Base-by-base conservation (phyloP, 176 grass and related monocot genomes). In the Bromus sterilis region DNA sequence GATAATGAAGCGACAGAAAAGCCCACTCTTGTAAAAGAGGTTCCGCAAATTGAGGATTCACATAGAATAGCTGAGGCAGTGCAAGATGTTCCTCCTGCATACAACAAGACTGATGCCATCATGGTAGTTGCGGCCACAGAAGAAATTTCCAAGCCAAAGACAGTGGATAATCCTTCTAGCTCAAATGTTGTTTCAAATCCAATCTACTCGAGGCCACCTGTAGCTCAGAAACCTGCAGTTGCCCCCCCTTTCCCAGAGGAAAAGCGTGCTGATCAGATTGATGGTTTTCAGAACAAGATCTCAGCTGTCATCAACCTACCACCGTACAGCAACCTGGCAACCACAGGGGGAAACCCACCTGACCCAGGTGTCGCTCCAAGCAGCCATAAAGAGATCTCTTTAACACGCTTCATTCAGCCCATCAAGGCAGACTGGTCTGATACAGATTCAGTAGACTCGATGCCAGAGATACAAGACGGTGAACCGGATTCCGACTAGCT, bases 401-500 rank as follows among this genome's bases (percentile, higher is more conserved):
- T 25, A 33, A 60, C 78, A 36, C 59, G 39, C 66, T 79, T 77
- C 10, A 25, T 31, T 44, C 42, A n/a, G 33, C 51, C 51, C 40
- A 86, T 75, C 28, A 63, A 81, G 59, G 44, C 56, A 21, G 90
- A 79, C 80, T 76, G 74, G 42, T 83, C 87, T 90, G 96, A 94
- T 82, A 87, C 82, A 0, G 89, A 87, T 0, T 94, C 89, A 0
- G 85, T 75, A 29, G 80, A 88, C 86, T 89, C 86, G 9, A 25
- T 91, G 30, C 95, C 95, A 30, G 85, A 70, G 76, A 87, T 98
- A 41, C 64, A 93, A 6, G 83, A 82, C 32, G 88, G 26, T 0
- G 90, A 93, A 75, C 95, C 93, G 34, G 88, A 98, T 12, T 84
- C 88, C 4, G 92, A 94, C 44, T 91, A 87, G 48, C 51, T 58